A percentile compares a stretch with the other conserved stretches of the same genome.
These are phyloP conservation scores for Sarcodon aspratus DNA, from an alignment of 768 basidiomycete species.

Conservation along the genomic window DNA sequence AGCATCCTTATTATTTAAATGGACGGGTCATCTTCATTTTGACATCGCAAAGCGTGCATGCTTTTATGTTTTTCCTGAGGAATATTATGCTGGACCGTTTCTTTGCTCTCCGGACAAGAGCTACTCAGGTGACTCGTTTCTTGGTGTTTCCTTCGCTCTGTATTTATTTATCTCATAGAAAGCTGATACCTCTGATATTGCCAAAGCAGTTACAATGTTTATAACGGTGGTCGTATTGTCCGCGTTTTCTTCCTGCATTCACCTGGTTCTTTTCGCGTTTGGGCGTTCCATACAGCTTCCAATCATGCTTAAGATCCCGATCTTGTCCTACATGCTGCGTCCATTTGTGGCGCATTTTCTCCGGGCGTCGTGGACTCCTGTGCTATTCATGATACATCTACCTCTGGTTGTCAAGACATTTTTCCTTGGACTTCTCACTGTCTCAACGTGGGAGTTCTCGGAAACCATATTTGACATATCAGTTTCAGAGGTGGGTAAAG, in stretches of 20 bases:
- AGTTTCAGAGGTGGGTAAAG: slow-evolving; percentile 38
- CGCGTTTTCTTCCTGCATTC: slow-evolving; percentile 23
- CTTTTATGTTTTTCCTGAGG: slow-evolving; percentile 37
- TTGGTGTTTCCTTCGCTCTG: too few species aligned
- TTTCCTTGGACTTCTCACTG: slow-evolving; percentile 38
- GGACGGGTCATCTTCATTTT: slow-evolving; percentile 53
- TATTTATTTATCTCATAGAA: too few species aligned
- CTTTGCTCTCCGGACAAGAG: slow-evolving; percentile 18
- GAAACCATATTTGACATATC: slow-evolving; percentile 49
- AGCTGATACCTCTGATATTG: too few species aligned
- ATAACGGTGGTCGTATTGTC: slow-evolving; percentile 31
- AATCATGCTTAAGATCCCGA: slow-evolving; percentile 40
- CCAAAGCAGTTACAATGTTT: slow-evolving; percentile 10
- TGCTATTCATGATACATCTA: slow-evolving; percentile 35
- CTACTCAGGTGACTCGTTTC: too few species aligned
- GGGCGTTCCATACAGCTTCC: slow-evolving; percentile 38
- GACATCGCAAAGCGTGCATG: slow-evolving; percentile 37
- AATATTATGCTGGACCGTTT: slow-evolving; percentile 56
- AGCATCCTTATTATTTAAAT: slow-evolving; percentile 66
- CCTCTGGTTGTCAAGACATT: slow-evolving; percentile 36
- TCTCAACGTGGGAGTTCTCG: slow-evolving; percentile 52
- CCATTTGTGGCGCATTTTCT: slow-evolving; percentile 59
- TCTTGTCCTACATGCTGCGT: slow-evolving; percentile 36
- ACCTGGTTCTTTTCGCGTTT: slow-evolving; percentile 35
- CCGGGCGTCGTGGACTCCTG: slow-evolving; percentile 40